These are phyloP conservation scores for Irpex lacteus DNA, from an alignment of 1,284 basidiomycete species.

Conservation along the genomic window DNA sequence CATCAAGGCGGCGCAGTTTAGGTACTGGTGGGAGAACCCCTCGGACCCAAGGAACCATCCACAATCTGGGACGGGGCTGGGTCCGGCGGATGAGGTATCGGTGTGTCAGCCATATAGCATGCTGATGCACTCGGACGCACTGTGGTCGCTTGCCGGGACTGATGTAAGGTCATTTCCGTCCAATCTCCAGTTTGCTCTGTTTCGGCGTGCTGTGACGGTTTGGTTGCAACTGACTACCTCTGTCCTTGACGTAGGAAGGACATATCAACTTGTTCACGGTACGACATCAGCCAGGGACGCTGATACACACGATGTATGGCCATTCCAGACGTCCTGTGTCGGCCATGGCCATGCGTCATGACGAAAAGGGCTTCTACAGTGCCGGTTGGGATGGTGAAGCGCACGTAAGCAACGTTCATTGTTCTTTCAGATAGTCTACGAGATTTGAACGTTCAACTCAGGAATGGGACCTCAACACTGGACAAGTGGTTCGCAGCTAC, in stretches of 20 bases:
- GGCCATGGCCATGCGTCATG: slow-evolving; percentile 75
- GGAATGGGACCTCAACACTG: slow-evolving; percentile 99
- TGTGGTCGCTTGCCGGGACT: slow-evolving; percentile 87
- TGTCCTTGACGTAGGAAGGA: slow-evolving; percentile 56
- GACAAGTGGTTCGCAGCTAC: slow-evolving; percentile 76
- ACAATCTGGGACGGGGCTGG: slow-evolving; percentile 7
- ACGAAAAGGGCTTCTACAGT: slow-evolving; percentile 85
- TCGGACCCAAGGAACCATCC: slow-evolving; percentile 30
- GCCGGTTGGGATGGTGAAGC: slow-evolving; percentile 95
- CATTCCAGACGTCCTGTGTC: slow-evolving; percentile 80
- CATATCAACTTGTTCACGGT: slow-evolving; percentile 90
- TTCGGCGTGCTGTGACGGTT: not conserved
- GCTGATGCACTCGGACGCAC: slow-evolving; percentile 84
- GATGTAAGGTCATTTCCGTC: slow-evolving; percentile 50
- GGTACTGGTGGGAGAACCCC: slow-evolving; percentile 89
- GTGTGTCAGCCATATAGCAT: slow-evolving; percentile 84
- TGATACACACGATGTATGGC: slow-evolving; percentile 70
- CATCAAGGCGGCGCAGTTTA: slow-evolving; percentile 85
- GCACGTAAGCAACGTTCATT: slow-evolving; percentile 54
- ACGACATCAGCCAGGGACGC: slow-evolving; percentile 86
- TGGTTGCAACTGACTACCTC: not conserved
- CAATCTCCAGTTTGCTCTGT: slow-evolving; percentile 6
- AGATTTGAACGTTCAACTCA: slow-evolving; percentile 31
- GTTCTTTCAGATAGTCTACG: slow-evolving; percentile 8
- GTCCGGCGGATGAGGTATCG: slow-evolving; percentile 41